Evolutionary conservation across 805 yeast genomes (phyloP), one percentile per base, ranked within the genome.

Genomic region (Saturnispora ahearnii): DNA sequence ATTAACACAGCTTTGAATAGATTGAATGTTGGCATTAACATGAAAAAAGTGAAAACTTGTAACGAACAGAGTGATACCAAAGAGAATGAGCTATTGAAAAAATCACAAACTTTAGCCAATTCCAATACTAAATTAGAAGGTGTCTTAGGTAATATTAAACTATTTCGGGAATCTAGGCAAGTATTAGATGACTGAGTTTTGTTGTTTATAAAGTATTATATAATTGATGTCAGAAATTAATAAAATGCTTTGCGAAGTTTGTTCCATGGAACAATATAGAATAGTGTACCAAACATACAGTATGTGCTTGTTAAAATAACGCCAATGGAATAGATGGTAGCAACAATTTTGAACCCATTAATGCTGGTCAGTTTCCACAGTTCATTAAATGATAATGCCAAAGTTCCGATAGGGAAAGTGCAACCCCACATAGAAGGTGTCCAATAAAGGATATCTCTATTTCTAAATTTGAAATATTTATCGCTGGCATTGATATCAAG

Each of bases 341-440:
- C 77, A 26, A 86, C 55, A 9, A 82, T 81, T 54, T 77, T 72
- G 64, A 87, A 85, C 0, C 85, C 78, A 10, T 63, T 59, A 55
- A 84, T 61, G 2, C 74, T 74, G 44, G 76, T 77, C 2, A 74
- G 61, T 3, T 53, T 57, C 40, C 71, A 81, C 18, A 88, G 60
- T 56, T 78, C 75, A 9, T 70, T 63, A 51, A 78, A 73, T 2
- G 87, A 78, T 12, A 84, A 62, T 0, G 83, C 71, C 82, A 86
- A 80, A 0, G 95, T 87, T 2, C 96, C 96, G 57, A 88, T 59
- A 4, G 96, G 96, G 81, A 89, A 89, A 55, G 96, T 85, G 71
- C 85, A 77, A 15, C 89, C 81, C 96, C 96, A 86, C 79, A 80
- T 79, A 1, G 77, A 73, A 54, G 72, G 71, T 29, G 71, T 68